Conservation (phyloP, 805 yeast species). For the Cyberlindnera mycetangii region DNA sequence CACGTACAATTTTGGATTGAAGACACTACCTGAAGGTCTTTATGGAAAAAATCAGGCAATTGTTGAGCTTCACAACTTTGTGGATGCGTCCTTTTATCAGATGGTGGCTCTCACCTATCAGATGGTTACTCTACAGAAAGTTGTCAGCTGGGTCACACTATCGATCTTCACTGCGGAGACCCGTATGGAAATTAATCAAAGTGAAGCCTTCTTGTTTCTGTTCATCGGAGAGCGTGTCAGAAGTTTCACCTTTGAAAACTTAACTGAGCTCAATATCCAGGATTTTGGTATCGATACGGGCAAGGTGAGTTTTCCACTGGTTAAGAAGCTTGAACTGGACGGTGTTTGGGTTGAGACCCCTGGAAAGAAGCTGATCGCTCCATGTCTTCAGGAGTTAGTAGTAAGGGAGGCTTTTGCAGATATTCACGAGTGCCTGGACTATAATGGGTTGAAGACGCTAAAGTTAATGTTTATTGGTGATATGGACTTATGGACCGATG, state of each 20-base stretch:
- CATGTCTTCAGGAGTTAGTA: not conserved
- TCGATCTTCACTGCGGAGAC: not conserved
- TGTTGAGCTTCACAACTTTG: not conserved
- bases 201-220: not conserved
- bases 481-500: not conserved
- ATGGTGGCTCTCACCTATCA: not conserved
- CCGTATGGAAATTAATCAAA: not conserved
- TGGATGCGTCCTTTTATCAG: not conserved
- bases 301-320: not conserved
- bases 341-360: not conserved
- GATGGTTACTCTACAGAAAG: not conserved
- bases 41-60: not conserved
- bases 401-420: not conserved
- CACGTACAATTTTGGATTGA: not conserved
- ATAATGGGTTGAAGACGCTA: not conserved
- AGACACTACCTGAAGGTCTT: not conserved
- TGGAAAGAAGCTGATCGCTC: not conserved
- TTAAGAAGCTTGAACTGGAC: not conserved
- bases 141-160: not conserved
- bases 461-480: not conserved
- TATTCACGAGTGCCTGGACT: not conserved
- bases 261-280: not conserved
- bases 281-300: not conserved
- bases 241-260: not conserved
- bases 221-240: not conserved